phyloP scores from a whole-genome alignment of 441 rosid genomes.

The Euphorbia celastroides region DNA sequence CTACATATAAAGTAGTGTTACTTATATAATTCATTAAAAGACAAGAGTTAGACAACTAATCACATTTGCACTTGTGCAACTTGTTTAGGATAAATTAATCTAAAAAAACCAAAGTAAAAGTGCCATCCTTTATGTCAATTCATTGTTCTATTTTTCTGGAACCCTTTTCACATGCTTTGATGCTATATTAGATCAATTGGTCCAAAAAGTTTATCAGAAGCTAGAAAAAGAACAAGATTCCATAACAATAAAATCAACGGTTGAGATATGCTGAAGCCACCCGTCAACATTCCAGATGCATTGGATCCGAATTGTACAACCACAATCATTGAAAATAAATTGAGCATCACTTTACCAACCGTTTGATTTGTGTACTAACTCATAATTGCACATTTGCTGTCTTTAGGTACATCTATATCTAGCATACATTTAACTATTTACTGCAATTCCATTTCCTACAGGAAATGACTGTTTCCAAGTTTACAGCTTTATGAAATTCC shows the following conservation, averaged over 20 bases:
- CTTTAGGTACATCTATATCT: background rate
- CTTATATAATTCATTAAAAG: too few species aligned
- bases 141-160: background rate
- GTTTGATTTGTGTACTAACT: background rate
- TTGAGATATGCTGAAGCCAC: background rate
- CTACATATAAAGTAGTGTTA: background rate
- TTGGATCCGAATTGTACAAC: constrained; percentile 15
- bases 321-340: constrained; percentile 1
- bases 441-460: background rate
- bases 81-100: background rate
- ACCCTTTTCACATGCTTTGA: background rate
- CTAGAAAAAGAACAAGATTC: background rate
- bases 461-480: background rate
- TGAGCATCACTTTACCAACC: constrained; percentile 1
- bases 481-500: background rate
- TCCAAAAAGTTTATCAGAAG: constrained; percentile 13
- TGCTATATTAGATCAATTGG: background rate
- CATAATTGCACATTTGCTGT: background rate
- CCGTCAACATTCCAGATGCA: background rate
- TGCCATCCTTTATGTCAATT: background rate
- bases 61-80: too few species aligned
- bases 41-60: too few species aligned
- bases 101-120: background rate
- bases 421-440: background rate
- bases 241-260: background rate